phyloP scores from a whole-genome alignment of 164 flowering plant species.

The Nymphaea colorata region DNA sequence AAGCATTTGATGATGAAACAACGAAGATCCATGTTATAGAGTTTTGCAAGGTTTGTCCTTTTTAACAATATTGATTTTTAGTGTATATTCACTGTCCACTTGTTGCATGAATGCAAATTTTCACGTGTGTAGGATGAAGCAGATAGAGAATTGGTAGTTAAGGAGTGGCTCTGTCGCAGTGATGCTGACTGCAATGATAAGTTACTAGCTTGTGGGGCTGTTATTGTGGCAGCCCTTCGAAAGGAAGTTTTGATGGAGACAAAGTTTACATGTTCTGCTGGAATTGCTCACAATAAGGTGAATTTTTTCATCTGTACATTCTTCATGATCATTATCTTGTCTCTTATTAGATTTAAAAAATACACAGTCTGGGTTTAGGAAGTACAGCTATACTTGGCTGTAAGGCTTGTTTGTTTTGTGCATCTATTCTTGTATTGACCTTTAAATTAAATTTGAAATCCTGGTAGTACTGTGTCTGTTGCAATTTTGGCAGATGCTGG shows the following conservation, averaged over 20 bases:
- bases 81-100: too few relatives aligned
- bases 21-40: slow-evolving; percentile 81
- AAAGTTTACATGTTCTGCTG: slow-evolving; percentile 94
- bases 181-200: slow-evolving; percentile 70
- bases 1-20: slow-evolving; percentile 51
- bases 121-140: slow-evolving; percentile 30
- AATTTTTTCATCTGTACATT: not conserved
- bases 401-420: too few relatives aligned
- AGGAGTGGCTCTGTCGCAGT: slow-evolving; percentile 53
- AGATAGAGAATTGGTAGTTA: slow-evolving; percentile 33
- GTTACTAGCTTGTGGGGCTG: slow-evolving; percentile 82
- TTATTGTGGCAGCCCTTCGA: slow-evolving; percentile 85
- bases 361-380: too few relatives aligned
- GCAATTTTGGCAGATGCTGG: slow-evolving; percentile 61
- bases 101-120: too few relatives aligned
- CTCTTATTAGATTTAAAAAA: too few relatives aligned
- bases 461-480: not conserved
- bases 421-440: too few relatives aligned
- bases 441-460: too few relatives aligned
- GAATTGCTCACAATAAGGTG: slow-evolving; percentile 97
- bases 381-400: too few relatives aligned
- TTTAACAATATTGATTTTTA: too few relatives aligned
- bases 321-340: too few relatives aligned
- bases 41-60: slow-evolving; percentile 31
- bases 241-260: slow-evolving; percentile 71